A percentile compares a stretch with the other conserved stretches of the same genome.
Evolutionary conservation across 148 eudicot species (phyloP).

Genomic region (Fallopia convolvulus): DNA sequence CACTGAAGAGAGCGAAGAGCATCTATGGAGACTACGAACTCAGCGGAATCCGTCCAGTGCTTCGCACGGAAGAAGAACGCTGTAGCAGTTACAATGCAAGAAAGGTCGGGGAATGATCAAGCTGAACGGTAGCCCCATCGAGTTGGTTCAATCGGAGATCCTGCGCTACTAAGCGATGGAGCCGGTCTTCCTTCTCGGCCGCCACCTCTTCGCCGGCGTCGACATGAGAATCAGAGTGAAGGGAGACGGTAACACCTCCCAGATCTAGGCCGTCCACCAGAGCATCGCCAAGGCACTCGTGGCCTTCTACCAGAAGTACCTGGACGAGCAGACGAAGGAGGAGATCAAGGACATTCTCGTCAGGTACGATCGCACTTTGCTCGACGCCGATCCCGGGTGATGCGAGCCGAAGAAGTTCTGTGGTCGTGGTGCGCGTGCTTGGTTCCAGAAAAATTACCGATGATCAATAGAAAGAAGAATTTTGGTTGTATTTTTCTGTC

Average conservation of each 20-base stretch:
- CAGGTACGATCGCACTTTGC: too few species aligned
- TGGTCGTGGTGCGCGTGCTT: too few species aligned
- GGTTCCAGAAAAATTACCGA: conserved; percentile 13
- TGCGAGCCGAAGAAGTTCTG: too few species aligned
- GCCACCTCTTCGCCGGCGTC: conserved; percentile 11
- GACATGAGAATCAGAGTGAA: conserved; percentile 13
- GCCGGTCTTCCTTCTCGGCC: conserved; percentile 12
- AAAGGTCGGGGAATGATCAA: not conserved
- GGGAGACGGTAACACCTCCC: conserved; percentile 11
- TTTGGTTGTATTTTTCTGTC: too few species aligned
- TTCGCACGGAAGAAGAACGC: conserved; percentile 13
- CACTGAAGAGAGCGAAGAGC: too few species aligned
- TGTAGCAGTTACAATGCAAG: conserved; percentile 10
- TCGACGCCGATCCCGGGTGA: too few species aligned
- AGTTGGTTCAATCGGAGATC: not conserved
- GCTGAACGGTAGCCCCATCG: not conserved
- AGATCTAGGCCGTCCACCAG: conserved; percentile 7
- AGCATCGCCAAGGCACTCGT: conserved; percentile 11
- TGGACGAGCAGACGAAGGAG: conserved; percentile 12
- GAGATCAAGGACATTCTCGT: conserved; percentile 3
- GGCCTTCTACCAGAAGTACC: conserved; percentile 10
- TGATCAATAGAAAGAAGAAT: not conserved
- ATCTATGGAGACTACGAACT: too few species aligned
- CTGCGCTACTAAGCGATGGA: conserved; percentile 1
- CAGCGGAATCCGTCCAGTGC: conserved; percentile 10